phyloP scores from a whole-genome alignment of 2,329 filamentous ascomycete genomes.

The Colletotrichum tanaceti region DNA sequence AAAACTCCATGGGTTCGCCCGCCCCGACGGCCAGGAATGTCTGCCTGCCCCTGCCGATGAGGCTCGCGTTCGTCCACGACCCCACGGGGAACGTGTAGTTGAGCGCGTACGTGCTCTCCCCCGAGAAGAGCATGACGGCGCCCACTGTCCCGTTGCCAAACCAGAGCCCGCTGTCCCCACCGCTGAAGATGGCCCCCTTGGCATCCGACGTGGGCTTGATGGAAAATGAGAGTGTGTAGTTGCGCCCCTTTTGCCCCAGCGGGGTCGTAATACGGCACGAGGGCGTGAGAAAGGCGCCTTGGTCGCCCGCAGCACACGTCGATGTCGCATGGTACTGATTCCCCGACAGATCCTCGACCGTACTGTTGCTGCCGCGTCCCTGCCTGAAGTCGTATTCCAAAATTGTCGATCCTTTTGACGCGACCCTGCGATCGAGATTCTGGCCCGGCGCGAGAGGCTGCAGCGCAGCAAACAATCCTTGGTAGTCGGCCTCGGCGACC shows the following conservation, averaged over 20 bases:
- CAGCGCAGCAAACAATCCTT: slow-evolving; percentile 36
- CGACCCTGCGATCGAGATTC: slow-evolving; percentile 43
- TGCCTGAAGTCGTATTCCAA: slow-evolving; percentile 39
- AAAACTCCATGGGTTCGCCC: slow-evolving; percentile 34
- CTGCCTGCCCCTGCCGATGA: slow-evolving; percentile 31
- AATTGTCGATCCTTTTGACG: slow-evolving; percentile 38
- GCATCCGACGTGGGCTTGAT: slow-evolving; percentile 44
- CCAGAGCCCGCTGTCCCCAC: slow-evolving; percentile 40
- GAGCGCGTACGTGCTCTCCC: slow-evolving; percentile 38
- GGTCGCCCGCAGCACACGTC: slow-evolving; percentile 12
- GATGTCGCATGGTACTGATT: slow-evolving; percentile 42
- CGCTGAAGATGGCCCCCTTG: slow-evolving; percentile 36
- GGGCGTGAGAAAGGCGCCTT: slow-evolving; percentile 47
- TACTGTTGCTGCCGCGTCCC: slow-evolving; percentile 22
- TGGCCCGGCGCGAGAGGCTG: slow-evolving; percentile 43
- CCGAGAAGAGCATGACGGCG: slow-evolving; percentile 38
- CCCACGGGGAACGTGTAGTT: slow-evolving; percentile 41
- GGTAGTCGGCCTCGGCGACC: slow-evolving; percentile 24
- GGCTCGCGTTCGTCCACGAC: slow-evolving; percentile 34
- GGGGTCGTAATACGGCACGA: slow-evolving; percentile 60
- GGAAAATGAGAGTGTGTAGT: slow-evolving; percentile 65
- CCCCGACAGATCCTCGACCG: slow-evolving; percentile 41
- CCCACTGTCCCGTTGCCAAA: slow-evolving; percentile 39
- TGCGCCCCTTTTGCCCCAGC: slow-evolving; percentile 63
- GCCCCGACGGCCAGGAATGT: slow-evolving; percentile 36